These are phyloP conservation scores for Phaseolus lunatus DNA, from an alignment of 306 rosid species.

Conservation along the genomic window DNA sequence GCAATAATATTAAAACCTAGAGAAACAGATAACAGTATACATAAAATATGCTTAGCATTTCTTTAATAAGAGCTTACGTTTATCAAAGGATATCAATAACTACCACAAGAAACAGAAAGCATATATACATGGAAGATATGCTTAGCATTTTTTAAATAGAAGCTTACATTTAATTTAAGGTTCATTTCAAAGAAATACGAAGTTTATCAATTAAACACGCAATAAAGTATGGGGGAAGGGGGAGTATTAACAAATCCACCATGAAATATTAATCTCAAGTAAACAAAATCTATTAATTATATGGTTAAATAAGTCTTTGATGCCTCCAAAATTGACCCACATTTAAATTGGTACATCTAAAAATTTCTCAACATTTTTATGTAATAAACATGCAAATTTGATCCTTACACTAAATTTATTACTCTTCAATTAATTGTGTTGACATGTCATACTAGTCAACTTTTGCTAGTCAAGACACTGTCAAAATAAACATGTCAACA, in stretches of 20 bases:
- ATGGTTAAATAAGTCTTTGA: too few species aligned
- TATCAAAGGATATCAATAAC: conserved; percentile 15
- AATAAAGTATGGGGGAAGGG: background rate
- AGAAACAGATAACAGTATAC: conserved; percentile 27
- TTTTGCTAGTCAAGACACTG: too few species aligned
- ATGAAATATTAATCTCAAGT: background rate
- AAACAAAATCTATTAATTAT: conserved; percentile 26
- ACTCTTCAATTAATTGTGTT: too few species aligned
- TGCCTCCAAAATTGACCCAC: too few species aligned
- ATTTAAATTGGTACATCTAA: too few species aligned
- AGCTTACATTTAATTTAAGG: background rate
- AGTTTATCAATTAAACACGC: conserved; percentile 22
- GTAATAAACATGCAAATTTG: too few species aligned
- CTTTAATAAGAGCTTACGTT: conserved; percentile 3
- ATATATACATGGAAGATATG: background rate
- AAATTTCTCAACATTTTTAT: too few species aligned
- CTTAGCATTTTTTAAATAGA: conserved; percentile 17
- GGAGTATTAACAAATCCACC: background rate
- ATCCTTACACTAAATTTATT: too few species aligned
- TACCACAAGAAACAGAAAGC: background rate
- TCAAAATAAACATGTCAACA: too few species aligned
- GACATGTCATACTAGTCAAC: too few species aligned
- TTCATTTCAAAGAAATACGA: conserved; percentile 33
- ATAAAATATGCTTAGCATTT: conserved; percentile 21
- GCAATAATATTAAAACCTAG: conserved; percentile 89